Percentiles rank a stretch among this genome's conserved stretches.
These are phyloP conservation scores for Lactarius sp. DNA, from an alignment of 768 basidiomycete species.

Conservation along the genomic window DNA sequence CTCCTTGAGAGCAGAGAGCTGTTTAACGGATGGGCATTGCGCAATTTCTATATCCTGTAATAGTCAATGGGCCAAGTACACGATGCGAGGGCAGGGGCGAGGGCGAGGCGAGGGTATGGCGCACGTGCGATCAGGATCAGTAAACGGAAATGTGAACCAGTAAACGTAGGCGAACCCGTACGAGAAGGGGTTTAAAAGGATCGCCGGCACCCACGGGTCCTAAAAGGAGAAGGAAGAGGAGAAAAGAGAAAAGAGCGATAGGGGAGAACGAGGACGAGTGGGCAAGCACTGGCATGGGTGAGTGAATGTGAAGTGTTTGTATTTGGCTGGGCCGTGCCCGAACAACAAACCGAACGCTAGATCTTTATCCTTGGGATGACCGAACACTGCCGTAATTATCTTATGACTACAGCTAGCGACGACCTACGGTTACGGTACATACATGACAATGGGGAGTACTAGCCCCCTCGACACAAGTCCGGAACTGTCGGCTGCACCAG, in stretches of 20 bases:
- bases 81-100: not conserved
- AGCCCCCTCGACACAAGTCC: not conserved
- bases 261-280: constrained; percentile 6
- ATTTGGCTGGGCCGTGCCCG: too few relatives aligned
- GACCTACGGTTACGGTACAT: not conserved
- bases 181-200: constrained; percentile 7
- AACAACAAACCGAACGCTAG: not conserved
- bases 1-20: constrained; percentile 55
- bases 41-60: constrained; percentile 43
- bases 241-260: constrained; percentile 19
- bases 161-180: constrained; percentile 17
- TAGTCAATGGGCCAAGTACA: constrained; percentile 9
- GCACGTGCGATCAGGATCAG: constrained; percentile 27
- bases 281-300: not conserved
- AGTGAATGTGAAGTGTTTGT: not conserved
- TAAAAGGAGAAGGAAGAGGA: constrained; percentile 7
- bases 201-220: constrained; percentile 5
- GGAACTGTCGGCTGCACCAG: too few relatives aligned
- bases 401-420: not conserved
- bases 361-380: not conserved
- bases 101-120: constrained; percentile 1
- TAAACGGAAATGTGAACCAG: constrained; percentile 3
- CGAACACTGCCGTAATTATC: not conserved
- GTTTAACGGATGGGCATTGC: constrained; percentile 38
- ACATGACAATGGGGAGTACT: not conserved